Evolutionary conservation across 2,329 filamentous ascomycete species (phyloP).

Genomic region (Pezizomycotina sp.): DNA sequence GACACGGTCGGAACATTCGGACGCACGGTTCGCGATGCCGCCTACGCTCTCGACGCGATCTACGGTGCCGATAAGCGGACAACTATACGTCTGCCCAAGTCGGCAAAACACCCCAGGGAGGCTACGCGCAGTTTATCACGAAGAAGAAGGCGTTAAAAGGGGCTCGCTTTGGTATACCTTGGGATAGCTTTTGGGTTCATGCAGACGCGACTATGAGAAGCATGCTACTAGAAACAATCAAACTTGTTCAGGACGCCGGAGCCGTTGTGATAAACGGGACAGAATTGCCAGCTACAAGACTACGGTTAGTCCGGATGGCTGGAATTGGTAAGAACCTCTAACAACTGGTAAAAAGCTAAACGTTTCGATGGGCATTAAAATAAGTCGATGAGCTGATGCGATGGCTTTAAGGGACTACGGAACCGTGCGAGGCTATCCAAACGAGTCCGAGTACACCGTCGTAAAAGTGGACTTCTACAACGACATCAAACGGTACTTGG

Average conservation of each 20-base stretch:
- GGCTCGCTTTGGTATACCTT: conserved; percentile 53
- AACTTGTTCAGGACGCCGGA: conserved; percentile 42
- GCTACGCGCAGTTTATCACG: conserved; percentile 43
- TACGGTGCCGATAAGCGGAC: conserved; percentile 47
- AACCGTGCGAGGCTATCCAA: conserved; percentile 43
- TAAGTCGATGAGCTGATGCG: no score
- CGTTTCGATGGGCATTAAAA: background rate
- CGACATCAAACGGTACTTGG: conserved; percentile 32
- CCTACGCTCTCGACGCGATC: conserved; percentile 49
- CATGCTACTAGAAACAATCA: conserved; percentile 37
- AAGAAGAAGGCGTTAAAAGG: conserved; percentile 39
- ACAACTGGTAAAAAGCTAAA: conserved; percentile 20
- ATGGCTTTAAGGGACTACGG: no score
- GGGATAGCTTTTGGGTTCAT: conserved; percentile 53
- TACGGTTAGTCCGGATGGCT: conserved; percentile 49
- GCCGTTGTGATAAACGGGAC: conserved; percentile 53
- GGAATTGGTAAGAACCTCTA: no score
- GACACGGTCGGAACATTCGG: conserved; percentile 54
- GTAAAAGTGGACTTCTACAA: conserved; percentile 56
- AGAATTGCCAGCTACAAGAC: conserved; percentile 46
- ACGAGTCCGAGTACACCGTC: conserved; percentile 57
- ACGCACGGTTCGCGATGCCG: conserved; percentile 50
- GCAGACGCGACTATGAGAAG: conserved; percentile 40
- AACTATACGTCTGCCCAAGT: conserved; percentile 47
- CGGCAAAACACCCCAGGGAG: no score